Conservation (phyloP, 108 stramenopile genomes). For the Skeletonema marinoi region DNA sequence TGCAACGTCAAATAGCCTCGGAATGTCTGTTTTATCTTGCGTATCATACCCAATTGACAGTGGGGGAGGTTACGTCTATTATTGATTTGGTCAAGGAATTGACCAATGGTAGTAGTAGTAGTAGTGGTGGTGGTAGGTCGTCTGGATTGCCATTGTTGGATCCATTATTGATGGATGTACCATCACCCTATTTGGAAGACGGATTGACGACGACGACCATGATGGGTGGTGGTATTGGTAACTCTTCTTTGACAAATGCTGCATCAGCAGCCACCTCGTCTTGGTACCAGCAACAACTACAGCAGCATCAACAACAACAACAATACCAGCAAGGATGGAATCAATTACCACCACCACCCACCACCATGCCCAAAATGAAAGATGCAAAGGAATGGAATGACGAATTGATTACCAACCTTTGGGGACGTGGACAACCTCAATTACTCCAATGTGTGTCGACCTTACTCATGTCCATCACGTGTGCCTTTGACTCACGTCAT, state of each 20-base stretch:
- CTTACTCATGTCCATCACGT: conserved; percentile 62
- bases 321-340: neutral
- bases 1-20: conserved; percentile 70
- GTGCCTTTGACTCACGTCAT: conserved; percentile 66
- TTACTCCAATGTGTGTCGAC: conserved; percentile 60
- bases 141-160: conserved; percentile 53
- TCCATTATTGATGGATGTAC: conserved; percentile 67
- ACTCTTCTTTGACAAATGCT: conserved; percentile 5
- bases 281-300: neutral
- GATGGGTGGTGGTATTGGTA: neutral
- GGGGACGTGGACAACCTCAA: conserved; percentile 60
- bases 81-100: conserved; percentile 73
- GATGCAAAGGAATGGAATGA: conserved; percentile 63
- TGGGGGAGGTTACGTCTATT: conserved; percentile 57
- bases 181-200: conserved; percentile 44
- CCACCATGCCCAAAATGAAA: conserved; percentile 50
- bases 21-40: conserved; percentile 76
- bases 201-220: conserved; percentile 15
- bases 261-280: conserved; percentile 8
- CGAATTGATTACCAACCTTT: conserved; percentile 56
- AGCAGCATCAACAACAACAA: neutral
- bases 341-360: neutral
- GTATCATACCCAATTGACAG: conserved; percentile 76
- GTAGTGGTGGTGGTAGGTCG: conserved; percentile 12
- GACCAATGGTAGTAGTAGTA: conserved; percentile 44